Percentiles rank a stretch among this genome's conserved stretches.
These are phyloP conservation scores for Talaromyces sp. DNA, from an alignment of 2,329 filamentous ascomycete species.

Conservation along the genomic window DNA sequence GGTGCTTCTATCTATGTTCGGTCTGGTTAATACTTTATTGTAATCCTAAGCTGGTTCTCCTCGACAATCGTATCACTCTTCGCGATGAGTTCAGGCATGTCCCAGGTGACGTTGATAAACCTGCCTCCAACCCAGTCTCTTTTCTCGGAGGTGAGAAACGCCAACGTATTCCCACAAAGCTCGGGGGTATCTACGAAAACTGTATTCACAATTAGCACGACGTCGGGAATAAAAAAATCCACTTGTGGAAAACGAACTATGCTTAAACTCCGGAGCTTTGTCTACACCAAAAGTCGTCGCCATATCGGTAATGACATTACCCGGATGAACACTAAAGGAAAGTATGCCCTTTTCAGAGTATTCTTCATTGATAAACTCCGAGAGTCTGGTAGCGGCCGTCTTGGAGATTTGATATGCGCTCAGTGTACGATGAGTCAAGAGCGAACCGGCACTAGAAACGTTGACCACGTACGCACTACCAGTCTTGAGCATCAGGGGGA, in stretches of 20 bases:
- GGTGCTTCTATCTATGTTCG: neutral
- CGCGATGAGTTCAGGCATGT: slow-evolving; percentile 18
- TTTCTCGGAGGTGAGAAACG: slow-evolving; percentile 20
- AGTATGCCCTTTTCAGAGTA: slow-evolving; percentile 37
- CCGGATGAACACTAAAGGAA: slow-evolving; percentile 43
- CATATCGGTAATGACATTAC: slow-evolving; percentile 44
- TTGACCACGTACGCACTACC: slow-evolving; percentile 44
- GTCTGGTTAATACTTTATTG: slow-evolving; percentile 14
- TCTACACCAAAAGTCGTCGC: slow-evolving; percentile 16
- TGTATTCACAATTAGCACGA: slow-evolving; percentile 18
- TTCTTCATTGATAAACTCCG: slow-evolving; percentile 44
- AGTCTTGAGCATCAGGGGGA: slow-evolving; percentile 37
- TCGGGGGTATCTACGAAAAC: slow-evolving; percentile 26
- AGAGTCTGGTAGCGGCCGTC: slow-evolving; percentile 41
- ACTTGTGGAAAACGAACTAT: neutral
- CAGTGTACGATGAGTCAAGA: slow-evolving; percentile 30
- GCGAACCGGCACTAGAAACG: slow-evolving; percentile 43
- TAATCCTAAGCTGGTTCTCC: slow-evolving; percentile 39
- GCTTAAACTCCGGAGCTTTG: neutral
- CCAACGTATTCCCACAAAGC: slow-evolving; percentile 22
- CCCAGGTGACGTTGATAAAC: slow-evolving; percentile 19
- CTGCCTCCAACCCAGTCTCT: slow-evolving; percentile 22
- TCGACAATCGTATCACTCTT: slow-evolving; percentile 19
- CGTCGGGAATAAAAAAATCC: slow-evolving; percentile 20
- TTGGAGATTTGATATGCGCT: slow-evolving; percentile 47